These are phyloP conservation scores for Cladorrhinum sp. DNA, from an alignment of 2,329 filamentous ascomycete genomes.

Conservation along the genomic window DNA sequence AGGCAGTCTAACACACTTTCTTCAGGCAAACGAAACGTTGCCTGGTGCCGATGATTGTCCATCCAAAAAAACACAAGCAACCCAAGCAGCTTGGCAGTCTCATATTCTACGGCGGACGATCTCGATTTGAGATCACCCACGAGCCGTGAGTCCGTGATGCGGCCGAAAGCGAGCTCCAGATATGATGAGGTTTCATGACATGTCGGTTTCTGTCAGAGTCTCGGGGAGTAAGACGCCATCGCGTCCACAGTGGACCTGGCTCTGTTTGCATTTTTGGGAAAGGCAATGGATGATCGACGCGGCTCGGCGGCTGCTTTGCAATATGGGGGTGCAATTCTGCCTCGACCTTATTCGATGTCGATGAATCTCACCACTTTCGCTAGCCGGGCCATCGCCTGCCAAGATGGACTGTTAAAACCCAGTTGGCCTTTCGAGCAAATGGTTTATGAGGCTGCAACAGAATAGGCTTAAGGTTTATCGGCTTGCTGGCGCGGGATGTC, in stretches of 20 bases:
- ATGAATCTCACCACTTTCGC: conserved; percentile 16
- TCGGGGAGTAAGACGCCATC: background rate
- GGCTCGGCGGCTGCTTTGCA: conserved; percentile 24
- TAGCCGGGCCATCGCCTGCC: conserved; percentile 16
- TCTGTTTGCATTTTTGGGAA: conserved; percentile 10
- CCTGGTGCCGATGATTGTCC: background rate
- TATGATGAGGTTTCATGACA: conserved; percentile 16
- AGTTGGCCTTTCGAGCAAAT: conserved; percentile 14
- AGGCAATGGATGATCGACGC: conserved; percentile 14
- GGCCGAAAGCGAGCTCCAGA: conserved; percentile 8
- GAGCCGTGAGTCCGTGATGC: conserved; percentile 6
- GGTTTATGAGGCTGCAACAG: conserved; percentile 23
- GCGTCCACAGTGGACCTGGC: background rate
- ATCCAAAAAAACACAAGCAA: background rate
- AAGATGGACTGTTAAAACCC: conserved; percentile 15
- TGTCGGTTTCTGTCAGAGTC: conserved; percentile 20
- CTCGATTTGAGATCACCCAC: conserved; percentile 13
- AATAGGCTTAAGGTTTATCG: conserved; percentile 19
- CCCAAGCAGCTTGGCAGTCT: conserved; percentile 23
- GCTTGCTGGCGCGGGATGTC: conserved; percentile 23
- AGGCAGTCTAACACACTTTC: conserved; percentile 11
- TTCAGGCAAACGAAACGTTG: conserved; percentile 13
- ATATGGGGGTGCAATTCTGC: conserved; percentile 24
- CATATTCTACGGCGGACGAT: conserved; percentile 6
- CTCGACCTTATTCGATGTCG: conserved; percentile 22